Conservation (phyloP, 2,329 filamentous ascomycete genomes). For the Dactylellina drechsleri region DNA sequence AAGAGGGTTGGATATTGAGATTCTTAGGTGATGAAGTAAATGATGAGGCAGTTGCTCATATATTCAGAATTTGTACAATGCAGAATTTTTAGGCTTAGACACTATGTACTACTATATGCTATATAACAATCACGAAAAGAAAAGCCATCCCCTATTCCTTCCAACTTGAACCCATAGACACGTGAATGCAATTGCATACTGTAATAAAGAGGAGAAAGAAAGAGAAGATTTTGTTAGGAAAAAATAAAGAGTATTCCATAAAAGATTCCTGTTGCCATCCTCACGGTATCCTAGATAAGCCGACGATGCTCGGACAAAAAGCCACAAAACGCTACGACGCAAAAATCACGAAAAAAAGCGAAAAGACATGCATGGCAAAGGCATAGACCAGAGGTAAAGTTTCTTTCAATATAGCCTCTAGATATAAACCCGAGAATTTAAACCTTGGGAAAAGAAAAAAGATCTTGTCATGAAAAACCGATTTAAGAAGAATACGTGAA, state of each 20-base stretch:
- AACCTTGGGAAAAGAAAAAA: constrained; percentile 25
- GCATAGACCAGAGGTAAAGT: constrained; percentile 25
- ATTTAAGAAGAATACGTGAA: background rate
- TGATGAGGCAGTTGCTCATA: background rate
- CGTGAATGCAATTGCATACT: constrained; percentile 10
- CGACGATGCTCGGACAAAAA: constrained; percentile 14
- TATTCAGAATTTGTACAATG: constrained; percentile 13
- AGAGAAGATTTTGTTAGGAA: constrained; percentile 7
- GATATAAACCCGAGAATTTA: constrained; percentile 32
- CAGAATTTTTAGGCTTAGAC: constrained; percentile 10
- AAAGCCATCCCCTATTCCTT: constrained; percentile 4
- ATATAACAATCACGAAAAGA: constrained; percentile 22
- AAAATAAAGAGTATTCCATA: constrained; percentile 11
- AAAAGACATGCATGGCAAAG: constrained; percentile 15
- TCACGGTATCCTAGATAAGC: constrained; percentile 45
- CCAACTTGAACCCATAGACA: constrained; percentile 20
- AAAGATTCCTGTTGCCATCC: constrained; percentile 42
- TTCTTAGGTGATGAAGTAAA: no score
- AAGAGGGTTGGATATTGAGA: no score
- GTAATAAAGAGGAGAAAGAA: background rate
- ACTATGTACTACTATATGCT: constrained; percentile 40
- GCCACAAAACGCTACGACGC: constrained; percentile 7
- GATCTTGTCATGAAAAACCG: constrained; percentile 10
- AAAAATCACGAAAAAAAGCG: constrained; percentile 23
- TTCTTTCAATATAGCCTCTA: constrained; percentile 46